Evolutionary conservation across 139 green algal genomes (phyloP), one percentile per base, ranked within the genome.

Genomic region (Yamagishiella unicocca): DNA sequence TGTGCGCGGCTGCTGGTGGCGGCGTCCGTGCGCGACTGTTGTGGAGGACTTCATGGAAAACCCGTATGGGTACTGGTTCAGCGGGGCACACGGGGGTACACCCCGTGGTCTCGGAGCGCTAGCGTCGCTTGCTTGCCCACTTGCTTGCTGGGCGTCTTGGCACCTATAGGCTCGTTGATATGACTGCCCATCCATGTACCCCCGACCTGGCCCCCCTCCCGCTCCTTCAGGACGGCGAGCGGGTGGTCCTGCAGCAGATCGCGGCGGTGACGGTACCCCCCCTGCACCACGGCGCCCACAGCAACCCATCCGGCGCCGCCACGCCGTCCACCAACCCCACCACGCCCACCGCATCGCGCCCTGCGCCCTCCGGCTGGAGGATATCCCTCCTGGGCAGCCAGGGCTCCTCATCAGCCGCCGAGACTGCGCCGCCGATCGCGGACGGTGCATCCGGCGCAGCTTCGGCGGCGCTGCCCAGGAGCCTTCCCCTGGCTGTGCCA

Each of bases 201-300:
- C n/a, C n/a, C n/a, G n/a, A n/a, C n/a, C n/a, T n/a, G n/a, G n/a
- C n/a, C n/a, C n/a, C n/a, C n/a, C n/a, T n/a, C n/a, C n/a, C n/a
- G n/a, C n/a, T n/a, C n/a, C n/a, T n/a, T n/a, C 87, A 91, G 81
- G 87, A 87, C 4, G 73, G 61, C 21, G 81, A 88, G 50, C 72
- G 80, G 1, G 80, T 89, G 37, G 42, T 74, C 33, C 46, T 92
- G 73, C 46, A 71, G 61, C 89, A 90, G 78, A 21, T 87, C 40
- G 73, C 70, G 0, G 76, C 73, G 19, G 40, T 83, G 53, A 89
- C 83, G 3, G 72, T 82, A 46, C 66, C 80, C 42, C 40, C 46
- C 21, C 54, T 53, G 72, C 62, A n/a, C 24, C 29, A 50, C 64
- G 40, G 71, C 70, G 54, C 53, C 50, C 35, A 29, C 58, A 45